phyloP scores from a whole-genome alignment of 495 filamentous ascomycete species.

The Durotheca rogersii region DNA sequence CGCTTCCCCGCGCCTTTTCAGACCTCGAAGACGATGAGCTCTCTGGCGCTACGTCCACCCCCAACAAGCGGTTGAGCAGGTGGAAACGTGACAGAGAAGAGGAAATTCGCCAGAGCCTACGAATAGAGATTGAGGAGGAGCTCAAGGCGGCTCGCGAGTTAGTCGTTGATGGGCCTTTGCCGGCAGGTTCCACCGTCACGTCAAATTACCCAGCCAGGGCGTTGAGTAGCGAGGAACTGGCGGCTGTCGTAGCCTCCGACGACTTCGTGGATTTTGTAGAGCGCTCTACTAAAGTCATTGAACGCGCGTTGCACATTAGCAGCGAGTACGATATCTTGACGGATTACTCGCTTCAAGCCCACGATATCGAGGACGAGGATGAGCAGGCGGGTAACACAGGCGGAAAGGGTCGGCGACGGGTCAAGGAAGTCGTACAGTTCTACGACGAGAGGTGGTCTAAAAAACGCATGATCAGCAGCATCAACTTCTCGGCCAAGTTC shows the following conservation, averaged over 20 bases:
- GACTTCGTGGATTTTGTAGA: constrained; percentile 97
- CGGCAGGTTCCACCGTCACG: constrained; percentile 39
- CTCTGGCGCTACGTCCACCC: constrained; percentile 43
- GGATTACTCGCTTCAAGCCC: constrained; percentile 81
- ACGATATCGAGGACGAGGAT: constrained; percentile 76
- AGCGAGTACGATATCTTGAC: constrained; percentile 86
- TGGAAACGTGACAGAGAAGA: constrained; percentile 80
- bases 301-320: constrained; percentile 82
- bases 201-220: constrained; percentile 75
- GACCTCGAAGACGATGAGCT: constrained; percentile 56
- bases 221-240: constrained; percentile 81
- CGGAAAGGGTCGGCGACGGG: constrained; percentile 73
- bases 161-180: constrained; percentile 51
- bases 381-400: constrained; percentile 69
- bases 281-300: constrained; percentile 92
- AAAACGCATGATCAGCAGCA: constrained; percentile 91
- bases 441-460: constrained; percentile 95
- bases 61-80: constrained; percentile 69
- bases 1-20: constrained; percentile 50
- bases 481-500: constrained; percentile 94
- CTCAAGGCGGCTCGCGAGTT: constrained; percentile 65
- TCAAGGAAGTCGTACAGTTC: constrained; percentile 88
- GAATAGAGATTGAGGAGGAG: constrained; percentile 91
- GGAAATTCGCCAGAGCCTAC: constrained; percentile 79
- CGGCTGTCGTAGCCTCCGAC: constrained; percentile 84